Evolutionary conservation across 306 rosid genomes (phyloP).

Genomic region (Aeschynomene evenia): DNA sequence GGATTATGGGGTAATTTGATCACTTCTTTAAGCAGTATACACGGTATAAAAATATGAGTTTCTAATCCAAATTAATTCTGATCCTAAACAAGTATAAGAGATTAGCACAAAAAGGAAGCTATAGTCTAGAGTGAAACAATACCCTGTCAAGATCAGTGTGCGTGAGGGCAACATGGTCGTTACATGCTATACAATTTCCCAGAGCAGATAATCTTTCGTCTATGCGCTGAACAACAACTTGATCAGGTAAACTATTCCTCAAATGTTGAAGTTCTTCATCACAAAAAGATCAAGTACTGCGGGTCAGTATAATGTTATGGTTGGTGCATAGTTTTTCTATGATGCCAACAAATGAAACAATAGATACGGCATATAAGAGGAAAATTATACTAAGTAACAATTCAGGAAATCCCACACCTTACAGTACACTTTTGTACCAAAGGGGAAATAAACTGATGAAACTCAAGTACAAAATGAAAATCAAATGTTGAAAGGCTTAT

Average conservation of each 20-base stretch:
- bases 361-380: background rate
- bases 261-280: conserved; percentile 83
- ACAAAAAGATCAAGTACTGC: conserved; percentile 1
- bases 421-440: background rate
- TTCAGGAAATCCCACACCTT: background rate
- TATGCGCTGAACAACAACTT: conserved; percentile 75
- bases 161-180: conserved; percentile 84
- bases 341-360: background rate
- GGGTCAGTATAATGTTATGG: conserved; percentile 1
- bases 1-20: background rate
- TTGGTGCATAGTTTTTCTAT: background rate
- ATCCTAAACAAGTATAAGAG: background rate
- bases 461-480: background rate
- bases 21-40: conserved; percentile 10
- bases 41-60: background rate
- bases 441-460: background rate
- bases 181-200: conserved; percentile 83
- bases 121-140: conserved; percentile 1
- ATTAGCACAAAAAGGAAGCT: background rate
- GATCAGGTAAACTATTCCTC: conserved; percentile 83
- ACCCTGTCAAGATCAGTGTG: conserved; percentile 87
- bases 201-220: conserved; percentile 80
- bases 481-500: background rate
- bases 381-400: background rate
- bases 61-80: conserved; percentile 5